Evolutionary conservation across 2,329 filamentous ascomycete species (phyloP).

Genomic region (Aurifilum marmelostoma): DNA sequence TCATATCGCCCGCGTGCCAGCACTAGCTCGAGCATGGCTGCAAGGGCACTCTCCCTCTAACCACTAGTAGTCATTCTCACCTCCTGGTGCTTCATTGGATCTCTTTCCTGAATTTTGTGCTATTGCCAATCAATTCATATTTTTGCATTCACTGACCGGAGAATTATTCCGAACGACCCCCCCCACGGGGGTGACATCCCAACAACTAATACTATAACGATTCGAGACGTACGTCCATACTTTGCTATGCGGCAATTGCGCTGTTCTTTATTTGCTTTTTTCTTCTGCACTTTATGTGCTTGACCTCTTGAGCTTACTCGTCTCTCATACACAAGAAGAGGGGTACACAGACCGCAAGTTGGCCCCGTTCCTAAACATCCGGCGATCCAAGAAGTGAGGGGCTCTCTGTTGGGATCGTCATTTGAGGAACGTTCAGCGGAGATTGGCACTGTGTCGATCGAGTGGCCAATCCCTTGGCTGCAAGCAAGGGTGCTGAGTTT

Average conservation of each 20-base stretch:
- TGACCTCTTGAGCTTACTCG: neutral
- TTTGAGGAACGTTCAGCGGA: conserved; percentile 8
- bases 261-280: neutral
- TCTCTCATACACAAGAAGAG: neutral
- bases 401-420: conserved; percentile 21
- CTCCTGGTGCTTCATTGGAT: neutral
- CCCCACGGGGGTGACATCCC: neutral
- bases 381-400: conserved; percentile 4
- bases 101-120: neutral
- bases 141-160: neutral
- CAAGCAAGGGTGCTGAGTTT: conserved; percentile 9
- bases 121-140: neutral
- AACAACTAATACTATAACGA: neutral
- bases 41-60: neutral
- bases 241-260: conserved; percentile 11
- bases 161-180: neutral
- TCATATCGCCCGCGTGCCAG: neutral
- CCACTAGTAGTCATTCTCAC: too few relatives aligned
- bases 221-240: neutral
- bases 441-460: conserved; percentile 24
- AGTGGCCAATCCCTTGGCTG: conserved; percentile 19
- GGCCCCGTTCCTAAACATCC: conserved; percentile 6
- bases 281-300: neutral
- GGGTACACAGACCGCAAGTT: conserved; percentile 7
- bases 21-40: neutral